phyloP scores from a whole-genome alignment of 805 yeast species.

The Metschnikowia borealis region DNA sequence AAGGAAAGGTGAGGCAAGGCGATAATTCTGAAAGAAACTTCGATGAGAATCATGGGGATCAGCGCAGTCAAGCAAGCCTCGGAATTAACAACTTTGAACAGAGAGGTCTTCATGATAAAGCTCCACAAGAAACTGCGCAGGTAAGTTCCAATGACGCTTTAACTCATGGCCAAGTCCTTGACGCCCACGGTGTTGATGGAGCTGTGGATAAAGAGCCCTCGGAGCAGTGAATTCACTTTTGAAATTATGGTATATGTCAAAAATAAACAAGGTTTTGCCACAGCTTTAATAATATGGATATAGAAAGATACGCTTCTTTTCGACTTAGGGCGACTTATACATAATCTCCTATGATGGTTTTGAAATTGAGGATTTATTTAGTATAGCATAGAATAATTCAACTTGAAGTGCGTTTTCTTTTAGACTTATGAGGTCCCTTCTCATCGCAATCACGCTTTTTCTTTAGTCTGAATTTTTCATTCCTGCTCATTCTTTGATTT shows the following conservation, averaged over 20 bases:
- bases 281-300: not conserved
- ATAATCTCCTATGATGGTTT: not conserved
- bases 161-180: not conserved
- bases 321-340: not conserved
- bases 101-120: not conserved
- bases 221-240: not conserved
- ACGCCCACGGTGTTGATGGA: not conserved
- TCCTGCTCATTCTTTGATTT: slow-evolving; percentile 69
- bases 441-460: slow-evolving; percentile 72
- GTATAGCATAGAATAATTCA: too few species aligned
- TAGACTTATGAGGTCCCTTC: slow-evolving; percentile 68
- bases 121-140: not conserved
- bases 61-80: not conserved
- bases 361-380: too few species aligned
- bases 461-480: slow-evolving; percentile 70
- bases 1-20: not conserved
- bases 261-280: not conserved
- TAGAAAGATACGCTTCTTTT: not conserved
- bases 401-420: slow-evolving; percentile 39
- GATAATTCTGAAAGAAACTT: not conserved
- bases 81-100: not conserved
- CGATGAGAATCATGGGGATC: not conserved
- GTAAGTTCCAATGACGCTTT: not conserved
- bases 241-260: not conserved
- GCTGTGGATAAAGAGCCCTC: not conserved